A percentile compares a stretch with the other conserved stretches of the same genome.
Evolutionary conservation across 2,329 filamentous ascomycete species (phyloP).

Genomic region (Mariannaea sp.): DNA sequence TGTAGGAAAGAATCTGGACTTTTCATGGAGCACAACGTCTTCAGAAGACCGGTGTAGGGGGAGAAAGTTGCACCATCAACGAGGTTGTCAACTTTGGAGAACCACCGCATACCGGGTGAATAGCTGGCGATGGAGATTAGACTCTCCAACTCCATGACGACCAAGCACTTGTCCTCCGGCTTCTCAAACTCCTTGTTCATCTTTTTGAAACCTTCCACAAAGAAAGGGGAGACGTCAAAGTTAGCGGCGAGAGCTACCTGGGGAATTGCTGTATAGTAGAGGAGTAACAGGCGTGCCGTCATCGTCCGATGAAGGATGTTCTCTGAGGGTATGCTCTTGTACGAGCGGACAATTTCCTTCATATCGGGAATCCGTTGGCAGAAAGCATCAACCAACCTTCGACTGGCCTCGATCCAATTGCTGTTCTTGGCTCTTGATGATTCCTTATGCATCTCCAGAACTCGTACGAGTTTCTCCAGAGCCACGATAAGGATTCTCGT

Average conservation of each 20-base stretch:
- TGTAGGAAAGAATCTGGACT: slow-evolving; percentile 45
- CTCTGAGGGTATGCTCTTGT: slow-evolving; percentile 69
- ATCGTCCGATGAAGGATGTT: slow-evolving; percentile 79
- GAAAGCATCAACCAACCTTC: slow-evolving; percentile 74
- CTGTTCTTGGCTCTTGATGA: slow-evolving; percentile 44
- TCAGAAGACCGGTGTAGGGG: slow-evolving; percentile 73
- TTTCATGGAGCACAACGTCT: slow-evolving; percentile 44
- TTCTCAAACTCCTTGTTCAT: slow-evolving; percentile 61
- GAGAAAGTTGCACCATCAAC: slow-evolving; percentile 52
- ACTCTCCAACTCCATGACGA: slow-evolving; percentile 78
- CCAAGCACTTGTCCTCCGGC: slow-evolving; percentile 56
- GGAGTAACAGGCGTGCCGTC: slow-evolving; percentile 73
- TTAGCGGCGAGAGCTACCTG: slow-evolving; percentile 80
- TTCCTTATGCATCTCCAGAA: slow-evolving; percentile 64
- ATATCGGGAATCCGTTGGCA: slow-evolving; percentile 78
- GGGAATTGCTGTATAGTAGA: slow-evolving; percentile 86
- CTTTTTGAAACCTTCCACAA: slow-evolving; percentile 70
- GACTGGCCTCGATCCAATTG: slow-evolving; percentile 72
- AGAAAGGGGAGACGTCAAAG: slow-evolving; percentile 81
- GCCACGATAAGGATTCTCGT: slow-evolving; percentile 78
- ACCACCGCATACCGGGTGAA: slow-evolving; percentile 90
- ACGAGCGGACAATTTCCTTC: slow-evolving; percentile 77
- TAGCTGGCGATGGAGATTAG: slow-evolving; percentile 78
- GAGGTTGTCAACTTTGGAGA: slow-evolving; percentile 72
- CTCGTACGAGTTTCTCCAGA: slow-evolving; percentile 74